Base-by-base conservation (phyloP, 1,139 yeast genomes). In the Pichia sp. region DNA sequence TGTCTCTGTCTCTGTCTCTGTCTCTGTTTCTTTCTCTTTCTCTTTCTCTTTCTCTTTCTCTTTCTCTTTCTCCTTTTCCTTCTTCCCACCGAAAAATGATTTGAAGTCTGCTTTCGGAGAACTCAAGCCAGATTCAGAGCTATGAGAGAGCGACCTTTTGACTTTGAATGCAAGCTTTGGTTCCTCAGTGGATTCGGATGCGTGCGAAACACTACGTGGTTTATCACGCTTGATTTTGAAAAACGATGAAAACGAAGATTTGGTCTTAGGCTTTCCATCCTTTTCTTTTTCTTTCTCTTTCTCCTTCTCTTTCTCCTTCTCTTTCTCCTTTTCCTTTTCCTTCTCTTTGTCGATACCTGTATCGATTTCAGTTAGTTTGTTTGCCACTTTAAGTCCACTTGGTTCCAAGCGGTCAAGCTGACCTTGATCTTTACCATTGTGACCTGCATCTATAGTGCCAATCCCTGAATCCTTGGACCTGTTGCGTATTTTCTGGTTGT, bases 151-250 rank as follows among this genome's bases (percentile, higher is more conserved):
- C 4, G 56, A 48, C 13, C 57, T 36, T 36, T 57, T 57, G 4
- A 34, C 32, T 42, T 54, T 57, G 7, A 55, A 50, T 5, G 49
- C 16, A 10, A 40, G 26, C 36, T 55, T 57, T 13, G 54, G 53
- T 26, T 54, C 57, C n/a, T 54, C 55, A n/a, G 45, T 23, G 3
- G 47, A 15, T 7, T 49, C 53, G 1, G 19, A 8, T 3, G 47
- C 34, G 8, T 38, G 36, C 6, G 57, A 55, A 7, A 47, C 13
- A 16, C 50, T 51, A 15, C 57, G 56, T 8, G 59, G 54, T 36
- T 59, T 59, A 32, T 57, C 58, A 31, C 57, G 52, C 30, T 55
- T 56, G 4, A 59, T 54, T 40, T 59, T 59, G 40, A 59, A 59
- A 44, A 59, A 59, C 13, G 61, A 57, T 1, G 61, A 48, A 16